phyloP scores from a whole-genome alignment of 805 yeast genomes.

The Yarrowia sp. region DNA sequence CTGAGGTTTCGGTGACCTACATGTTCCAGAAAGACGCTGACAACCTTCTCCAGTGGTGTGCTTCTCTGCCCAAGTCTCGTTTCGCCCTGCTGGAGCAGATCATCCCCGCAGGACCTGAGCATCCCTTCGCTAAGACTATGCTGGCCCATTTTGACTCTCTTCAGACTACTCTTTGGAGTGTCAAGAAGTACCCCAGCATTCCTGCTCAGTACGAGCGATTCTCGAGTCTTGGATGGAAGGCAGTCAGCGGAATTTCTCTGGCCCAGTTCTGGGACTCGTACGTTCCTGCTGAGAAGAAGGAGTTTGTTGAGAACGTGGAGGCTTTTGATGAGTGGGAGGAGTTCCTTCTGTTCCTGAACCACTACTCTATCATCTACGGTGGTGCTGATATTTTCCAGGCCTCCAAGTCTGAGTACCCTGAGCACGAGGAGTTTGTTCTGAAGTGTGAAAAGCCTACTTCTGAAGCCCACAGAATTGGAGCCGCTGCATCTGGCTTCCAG shows the following conservation, averaged over 20 bases:
- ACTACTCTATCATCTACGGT: slow-evolving; percentile 68
- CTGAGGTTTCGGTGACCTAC: slow-evolving; percentile 81
- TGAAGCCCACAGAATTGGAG: slow-evolving; percentile 43
- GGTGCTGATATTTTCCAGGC: slow-evolving; percentile 41
- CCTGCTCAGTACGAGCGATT: slow-evolving; percentile 54
- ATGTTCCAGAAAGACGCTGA: slow-evolving; percentile 70
- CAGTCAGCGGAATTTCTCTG: slow-evolving; percentile 45
- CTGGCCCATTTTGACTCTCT: slow-evolving; percentile 64
- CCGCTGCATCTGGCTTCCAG: slow-evolving; percentile 39
- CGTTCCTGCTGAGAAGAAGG: slow-evolving; percentile 43
- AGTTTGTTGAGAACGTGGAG: slow-evolving; percentile 51
- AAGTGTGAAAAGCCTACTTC: not conserved
- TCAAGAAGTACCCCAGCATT: slow-evolving; percentile 53
- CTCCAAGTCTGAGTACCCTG: not conserved
- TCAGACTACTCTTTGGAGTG: slow-evolving; percentile 67
- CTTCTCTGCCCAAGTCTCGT: slow-evolving; percentile 52
- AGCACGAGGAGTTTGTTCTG: not conserved
- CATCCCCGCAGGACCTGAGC: slow-evolving; percentile 58
- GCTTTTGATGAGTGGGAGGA: slow-evolving; percentile 85
- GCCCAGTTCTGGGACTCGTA: slow-evolving; percentile 56
- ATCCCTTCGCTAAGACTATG: slow-evolving; percentile 76
- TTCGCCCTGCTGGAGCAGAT: slow-evolving; percentile 70
- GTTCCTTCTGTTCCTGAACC: slow-evolving; percentile 70
- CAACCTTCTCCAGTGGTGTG: slow-evolving; percentile 51
- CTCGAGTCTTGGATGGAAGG: slow-evolving; percentile 44